phyloP scores from a whole-genome alignment of 306 rosid genomes.

The Sicyos edulis region DNA sequence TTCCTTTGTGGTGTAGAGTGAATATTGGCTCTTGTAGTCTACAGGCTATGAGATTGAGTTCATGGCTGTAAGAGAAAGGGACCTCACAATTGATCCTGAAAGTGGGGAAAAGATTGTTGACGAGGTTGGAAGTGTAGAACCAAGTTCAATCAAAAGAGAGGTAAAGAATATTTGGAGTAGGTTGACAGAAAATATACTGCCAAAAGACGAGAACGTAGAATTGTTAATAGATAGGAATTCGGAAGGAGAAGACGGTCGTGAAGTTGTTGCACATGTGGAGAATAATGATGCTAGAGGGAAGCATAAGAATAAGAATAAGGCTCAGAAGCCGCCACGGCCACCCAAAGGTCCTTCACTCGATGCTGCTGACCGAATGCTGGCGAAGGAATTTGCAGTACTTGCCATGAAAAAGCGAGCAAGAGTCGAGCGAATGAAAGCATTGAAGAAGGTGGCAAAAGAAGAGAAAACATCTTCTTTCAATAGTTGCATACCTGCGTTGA shows the following conservation, averaged over 20 bases:
- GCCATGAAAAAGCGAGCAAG: conserved; percentile 84
- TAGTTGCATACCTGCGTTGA: conserved; percentile 55
- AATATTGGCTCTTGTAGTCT: not conserved
- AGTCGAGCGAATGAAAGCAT: conserved; percentile 63
- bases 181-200: not conserved
- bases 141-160: conserved; percentile 2
- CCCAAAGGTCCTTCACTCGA: conserved; percentile 78
- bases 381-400: conserved; percentile 68
- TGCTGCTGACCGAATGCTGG: conserved; percentile 68
- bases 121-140: not conserved
- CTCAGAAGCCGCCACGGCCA: conserved; percentile 90
- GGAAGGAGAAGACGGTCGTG: conserved; percentile 22
- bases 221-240: conserved; percentile 1
- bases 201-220: conserved; percentile 3
- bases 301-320: conserved; percentile 63
- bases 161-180: conserved; percentile 17
- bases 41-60: conserved; percentile 19
- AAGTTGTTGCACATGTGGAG: conserved; percentile 25
- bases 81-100: conserved; percentile 44
- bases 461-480: conserved; percentile 43
- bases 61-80: conserved; percentile 29
- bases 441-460: conserved; percentile 74
- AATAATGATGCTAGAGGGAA: conserved; percentile 53
- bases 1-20: not conserved
- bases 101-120: conserved; percentile 37